Base-by-base conservation (phyloP, 768 basidiomycete species). In the Saitozyma sp. region DNA sequence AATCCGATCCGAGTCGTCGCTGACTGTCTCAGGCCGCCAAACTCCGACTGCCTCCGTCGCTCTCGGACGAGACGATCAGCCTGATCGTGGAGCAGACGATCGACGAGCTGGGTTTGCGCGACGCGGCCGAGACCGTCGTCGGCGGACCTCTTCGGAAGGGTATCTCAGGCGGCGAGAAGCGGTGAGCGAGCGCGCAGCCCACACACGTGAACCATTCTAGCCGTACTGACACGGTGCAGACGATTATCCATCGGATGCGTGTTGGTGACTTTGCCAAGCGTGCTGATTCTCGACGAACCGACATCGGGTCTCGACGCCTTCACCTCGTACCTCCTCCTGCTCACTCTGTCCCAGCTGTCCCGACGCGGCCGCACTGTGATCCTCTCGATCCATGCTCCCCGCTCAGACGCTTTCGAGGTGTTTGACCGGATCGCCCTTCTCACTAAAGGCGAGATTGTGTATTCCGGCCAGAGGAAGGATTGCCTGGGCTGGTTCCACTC, bases 311-410 rank as follows among this genome's bases (percentile, higher is more conserved):
- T 74, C 17, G 67, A 78, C 53, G 77, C 77, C 2, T 78, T 77
- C 62, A 77, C 75, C 2, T 74, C 75, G 4, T 77, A 76, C 50
- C 66, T 78, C 50, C 66, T 78, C n/a, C 73, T 78, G 9, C 66
- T 70, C 13, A 75, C 72, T 10, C 65, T 78, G 9, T 73, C 70
- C 0, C 69, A 73, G 14, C 71, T 78, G 14, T 74, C 77, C 54
- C 66, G 68, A 38, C 63, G 72, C 39, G 71, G 72, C 16, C 68
- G 75, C 16, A 83, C 86, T 41, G 82, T 87, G 40, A 82, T 89
- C 51, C 84, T 85, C 16, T 86, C 86, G 6, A 86, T 89, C 56
- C 88, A 89, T 66, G 87, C 89, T 61, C 88, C 88, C 0, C 83
- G 84, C 19, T 83, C 84, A 20, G 85, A 85, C 60, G 86, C 86